A percentile compares a stretch with the other conserved stretches of the same genome.
phyloP scores from a whole-genome alignment of 345 rosid species.

The Gossypium raimondii region DNA sequence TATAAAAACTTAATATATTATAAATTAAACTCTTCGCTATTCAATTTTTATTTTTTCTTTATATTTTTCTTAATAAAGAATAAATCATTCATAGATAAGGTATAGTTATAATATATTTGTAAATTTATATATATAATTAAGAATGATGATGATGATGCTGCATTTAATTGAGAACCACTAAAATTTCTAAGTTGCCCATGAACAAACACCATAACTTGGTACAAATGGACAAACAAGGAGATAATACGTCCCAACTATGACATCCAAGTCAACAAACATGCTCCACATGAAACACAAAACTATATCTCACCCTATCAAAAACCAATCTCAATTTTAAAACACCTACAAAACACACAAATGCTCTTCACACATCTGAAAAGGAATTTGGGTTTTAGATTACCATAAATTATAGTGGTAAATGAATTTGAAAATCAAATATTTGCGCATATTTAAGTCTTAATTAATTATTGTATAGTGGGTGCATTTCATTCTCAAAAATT shows the following conservation, averaged over 20 bases:
- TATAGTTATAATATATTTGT: no score
- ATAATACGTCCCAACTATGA: neutral
- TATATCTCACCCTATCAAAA: neutral
- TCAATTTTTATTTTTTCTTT: no score
- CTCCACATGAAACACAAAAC: neutral
- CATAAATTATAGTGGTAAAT: neutral
- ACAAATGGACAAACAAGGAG: neutral
- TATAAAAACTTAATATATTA: no score
- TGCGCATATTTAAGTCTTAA: neutral
- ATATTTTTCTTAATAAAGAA: no score
- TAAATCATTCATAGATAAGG: no score
- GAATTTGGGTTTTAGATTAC: neutral
- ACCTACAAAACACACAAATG: neutral
- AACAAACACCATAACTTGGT: neutral
- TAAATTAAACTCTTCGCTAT: no score
- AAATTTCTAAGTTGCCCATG: neutral
- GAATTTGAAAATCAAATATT: neutral
- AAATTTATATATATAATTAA: no score
- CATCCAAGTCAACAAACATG: conserved; percentile 1
- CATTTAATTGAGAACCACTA: neutral
- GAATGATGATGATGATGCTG: no score
- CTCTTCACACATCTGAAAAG: neutral
- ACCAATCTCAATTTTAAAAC: neutral
- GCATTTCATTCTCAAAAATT: neutral
- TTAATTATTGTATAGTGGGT: neutral